Base-by-base conservation (phyloP, 139 green algal genomes). In the Volvox reticuliferus region DNA sequence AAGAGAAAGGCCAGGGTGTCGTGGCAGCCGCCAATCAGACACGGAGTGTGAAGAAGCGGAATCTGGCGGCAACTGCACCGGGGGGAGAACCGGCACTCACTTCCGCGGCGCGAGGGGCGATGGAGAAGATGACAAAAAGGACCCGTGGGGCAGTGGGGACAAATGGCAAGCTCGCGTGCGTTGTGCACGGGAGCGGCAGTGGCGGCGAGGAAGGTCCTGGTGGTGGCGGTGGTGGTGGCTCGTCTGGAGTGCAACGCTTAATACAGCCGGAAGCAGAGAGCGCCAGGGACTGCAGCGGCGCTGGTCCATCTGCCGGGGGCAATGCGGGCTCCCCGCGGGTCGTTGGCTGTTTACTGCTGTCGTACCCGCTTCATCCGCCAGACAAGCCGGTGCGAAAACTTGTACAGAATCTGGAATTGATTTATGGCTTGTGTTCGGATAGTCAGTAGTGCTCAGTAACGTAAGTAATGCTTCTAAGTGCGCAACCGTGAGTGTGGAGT, bases 311-410 rank as follows among this genome's bases (percentile, higher is more conserved):
- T 32, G 79, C 44, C 12, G 75, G 36, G 12, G 14, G 9, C 13
- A 36, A 17, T 20, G 77, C 77, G 35, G 44, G 44, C 12, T 44
- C 44, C 18, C 24, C 37, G n/a, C 55, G 44, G n/a, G 79, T 91
- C 1, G 68, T 67, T 2, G 91, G 71, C 35, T 84, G 80, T 30
- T 37, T 96, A 20, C 86, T 96, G 26, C 89, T 95, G 67, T 95
- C 89, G 9, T 96, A 95, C 67, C 95, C 95, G 20, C 88, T 96
- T 22, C 95, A 96, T 82, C 93, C 94, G 6, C 94, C 95, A 0
- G 88, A 79, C 77, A 93, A 92, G 36, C 79, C 89, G 68, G 93
- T 95, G 19, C 62, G 62, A n/a, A n/a, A n/a, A n/a, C n/a, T n/a
- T n/a, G n/a, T n/a, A n/a, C n/a, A n/a, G n/a, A n/a, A n/a, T n/a